phyloP scores from a whole-genome alignment of 2,329 filamentous ascomycete genomes.

The Apiospora aurea region DNA sequence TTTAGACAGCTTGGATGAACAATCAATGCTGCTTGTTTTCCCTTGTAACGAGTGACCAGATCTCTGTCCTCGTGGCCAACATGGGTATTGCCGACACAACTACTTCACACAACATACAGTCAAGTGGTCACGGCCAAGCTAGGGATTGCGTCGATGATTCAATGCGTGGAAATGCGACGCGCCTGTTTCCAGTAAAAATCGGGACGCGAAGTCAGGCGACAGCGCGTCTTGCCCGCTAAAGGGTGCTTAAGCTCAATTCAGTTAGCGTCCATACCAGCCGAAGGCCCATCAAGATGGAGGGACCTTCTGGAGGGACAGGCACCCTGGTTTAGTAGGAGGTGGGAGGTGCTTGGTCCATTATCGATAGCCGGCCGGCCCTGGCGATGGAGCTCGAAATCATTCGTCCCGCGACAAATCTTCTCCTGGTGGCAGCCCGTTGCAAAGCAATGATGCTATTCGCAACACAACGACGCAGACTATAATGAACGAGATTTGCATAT shows the following conservation, averaged over 20 bases:
- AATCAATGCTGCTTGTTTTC: background rate
- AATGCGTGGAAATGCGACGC: conserved; percentile 6
- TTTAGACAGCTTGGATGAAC: background rate
- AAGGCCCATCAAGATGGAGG: background rate
- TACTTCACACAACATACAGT: background rate
- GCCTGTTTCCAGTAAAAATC: conserved; percentile 20
- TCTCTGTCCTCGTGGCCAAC: background rate
- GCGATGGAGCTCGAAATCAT: background rate
- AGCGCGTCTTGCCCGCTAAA: conserved; percentile 9
- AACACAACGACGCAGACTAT: background rate
- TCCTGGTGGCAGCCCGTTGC: background rate
- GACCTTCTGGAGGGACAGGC: background rate
- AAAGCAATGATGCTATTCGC: background rate
- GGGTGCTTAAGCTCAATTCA: background rate
- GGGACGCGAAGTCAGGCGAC: conserved; percentile 33
- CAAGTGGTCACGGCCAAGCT: background rate
- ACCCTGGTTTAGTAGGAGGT: background rate
- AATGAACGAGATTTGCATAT: background rate
- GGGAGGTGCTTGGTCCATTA: background rate
- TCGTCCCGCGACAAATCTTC: conserved; percentile 3
- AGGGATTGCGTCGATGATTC: conserved; percentile 18
- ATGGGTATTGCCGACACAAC: background rate
- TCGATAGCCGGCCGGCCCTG: background rate
- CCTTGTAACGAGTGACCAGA: background rate
- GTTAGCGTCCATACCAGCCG: background rate